phyloP scores from a whole-genome alignment of 139 green algal species.

The Tetradesmus obliquus region DNA sequence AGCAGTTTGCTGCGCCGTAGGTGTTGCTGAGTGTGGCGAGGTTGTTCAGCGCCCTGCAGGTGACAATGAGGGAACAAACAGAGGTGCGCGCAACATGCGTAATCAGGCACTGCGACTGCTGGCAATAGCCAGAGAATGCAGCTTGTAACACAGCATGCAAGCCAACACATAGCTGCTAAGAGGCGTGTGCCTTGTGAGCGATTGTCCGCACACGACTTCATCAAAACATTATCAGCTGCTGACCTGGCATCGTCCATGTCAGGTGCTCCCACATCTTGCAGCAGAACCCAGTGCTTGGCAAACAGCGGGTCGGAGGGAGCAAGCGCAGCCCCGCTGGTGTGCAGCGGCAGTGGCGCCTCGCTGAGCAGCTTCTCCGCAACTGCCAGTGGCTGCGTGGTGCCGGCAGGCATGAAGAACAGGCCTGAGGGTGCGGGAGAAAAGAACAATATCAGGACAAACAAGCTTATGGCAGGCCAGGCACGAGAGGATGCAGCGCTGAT shows the following conservation, averaged over 20 bases:
- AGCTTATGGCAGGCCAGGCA: too few relatives aligned
- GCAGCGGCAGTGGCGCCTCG: constrained; percentile 50
- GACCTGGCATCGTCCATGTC: constrained; percentile 39
- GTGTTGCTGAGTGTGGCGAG: constrained; percentile 41
- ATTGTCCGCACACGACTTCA: neutral
- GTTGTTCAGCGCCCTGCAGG: constrained; percentile 52
- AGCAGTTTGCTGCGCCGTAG: constrained; percentile 58
- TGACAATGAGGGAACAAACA: neutral
- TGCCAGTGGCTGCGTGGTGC: constrained; percentile 46
- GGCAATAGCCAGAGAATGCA: neutral
- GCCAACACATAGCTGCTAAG: neutral
- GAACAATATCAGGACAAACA: too few relatives aligned
- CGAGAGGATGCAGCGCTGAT: neutral
- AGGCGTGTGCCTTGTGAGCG: neutral
- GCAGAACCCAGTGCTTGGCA: constrained; percentile 65
- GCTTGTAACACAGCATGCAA: neutral
- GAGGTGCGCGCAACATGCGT: neutral
- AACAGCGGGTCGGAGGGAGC: constrained; percentile 56
- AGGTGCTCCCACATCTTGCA: constrained; percentile 56
- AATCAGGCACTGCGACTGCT: neutral
- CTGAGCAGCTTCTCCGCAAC: constrained; percentile 62
- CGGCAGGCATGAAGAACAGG: constrained; percentile 48
- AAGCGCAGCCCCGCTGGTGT: constrained; percentile 52
- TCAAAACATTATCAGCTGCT: neutral
- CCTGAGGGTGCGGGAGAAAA: neutral